Conservation (phyloP, 225 moss, liverwort and hornwort genomes). For the Sphagnum contortum region DNA sequence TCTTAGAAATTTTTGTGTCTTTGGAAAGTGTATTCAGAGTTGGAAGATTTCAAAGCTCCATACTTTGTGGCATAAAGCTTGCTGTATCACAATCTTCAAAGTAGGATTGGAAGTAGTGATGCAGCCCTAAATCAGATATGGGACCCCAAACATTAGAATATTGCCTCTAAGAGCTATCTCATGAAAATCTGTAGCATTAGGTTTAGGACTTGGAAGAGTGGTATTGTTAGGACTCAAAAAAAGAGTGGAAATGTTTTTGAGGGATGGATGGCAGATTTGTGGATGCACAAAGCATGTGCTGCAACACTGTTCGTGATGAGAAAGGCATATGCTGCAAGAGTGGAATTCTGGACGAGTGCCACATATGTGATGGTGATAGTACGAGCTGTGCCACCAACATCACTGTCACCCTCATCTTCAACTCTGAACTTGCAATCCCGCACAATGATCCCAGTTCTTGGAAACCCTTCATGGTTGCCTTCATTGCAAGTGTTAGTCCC, state of each 20-base stretch:
- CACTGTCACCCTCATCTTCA: slow-evolving; percentile 36
- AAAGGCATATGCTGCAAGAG: slow-evolving; percentile 86
- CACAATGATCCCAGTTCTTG: slow-evolving; percentile 43
- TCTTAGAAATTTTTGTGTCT: too few species aligned
- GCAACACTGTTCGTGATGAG: slow-evolving; percentile 77
- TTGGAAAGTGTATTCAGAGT: too few species aligned
- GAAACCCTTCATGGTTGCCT: slow-evolving; percentile 48
- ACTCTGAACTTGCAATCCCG: slow-evolving; percentile 35
- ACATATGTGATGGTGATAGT: slow-evolving; percentile 84
- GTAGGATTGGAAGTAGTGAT: too few species aligned
- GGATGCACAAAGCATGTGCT: slow-evolving; percentile 72
- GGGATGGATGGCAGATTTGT: slow-evolving; percentile 37
- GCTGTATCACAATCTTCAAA: too few species aligned
- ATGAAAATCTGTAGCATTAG: too few species aligned
- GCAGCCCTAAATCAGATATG: too few species aligned
- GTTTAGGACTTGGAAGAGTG: too few species aligned
- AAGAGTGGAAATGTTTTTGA: background rate
- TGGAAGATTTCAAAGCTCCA: too few species aligned
- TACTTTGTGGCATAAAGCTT: too few species aligned
- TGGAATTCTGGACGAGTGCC: slow-evolving; percentile 77
- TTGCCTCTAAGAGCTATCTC: too few species aligned
- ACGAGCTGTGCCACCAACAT: slow-evolving; percentile 74
- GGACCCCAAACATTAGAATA: too few species aligned
- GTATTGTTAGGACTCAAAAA: too few species aligned
- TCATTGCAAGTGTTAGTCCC: slow-evolving; percentile 23